Conservation (phyloP, 768 basidiomycete species). For the Naganishia antarctica region DNA sequence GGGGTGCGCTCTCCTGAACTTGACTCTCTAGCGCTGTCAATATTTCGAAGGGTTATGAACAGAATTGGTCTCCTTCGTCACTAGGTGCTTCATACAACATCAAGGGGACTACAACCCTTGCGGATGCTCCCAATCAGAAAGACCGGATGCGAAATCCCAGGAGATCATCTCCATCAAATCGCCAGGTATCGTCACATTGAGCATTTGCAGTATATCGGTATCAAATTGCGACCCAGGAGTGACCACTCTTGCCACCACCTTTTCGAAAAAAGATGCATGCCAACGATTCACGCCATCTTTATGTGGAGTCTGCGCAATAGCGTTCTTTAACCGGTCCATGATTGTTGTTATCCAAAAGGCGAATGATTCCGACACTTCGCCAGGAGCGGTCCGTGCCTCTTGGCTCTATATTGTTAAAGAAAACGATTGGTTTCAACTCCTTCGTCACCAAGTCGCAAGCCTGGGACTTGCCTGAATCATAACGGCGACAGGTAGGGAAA, state of each 20-base stretch:
- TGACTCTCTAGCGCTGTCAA: too few relatives aligned
- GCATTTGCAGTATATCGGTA: background rate
- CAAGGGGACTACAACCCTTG: background rate
- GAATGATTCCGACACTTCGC: background rate
- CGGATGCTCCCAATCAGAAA: background rate
- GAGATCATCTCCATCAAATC: conserved; percentile 20
- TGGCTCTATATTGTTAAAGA: background rate
- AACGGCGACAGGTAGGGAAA: conserved; percentile 10
- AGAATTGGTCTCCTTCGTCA: too few relatives aligned
- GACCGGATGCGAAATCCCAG: background rate
- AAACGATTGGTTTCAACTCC: background rate
- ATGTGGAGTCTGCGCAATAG: conserved; percentile 2
- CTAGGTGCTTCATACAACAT: too few relatives aligned
- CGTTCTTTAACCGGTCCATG: background rate
- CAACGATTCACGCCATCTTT: conserved; percentile 11
- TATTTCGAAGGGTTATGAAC: too few relatives aligned
- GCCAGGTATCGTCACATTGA: conserved; percentile 1
- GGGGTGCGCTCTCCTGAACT: too few relatives aligned
- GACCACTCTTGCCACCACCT: conserved; percentile 12
- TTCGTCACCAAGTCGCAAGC: too few relatives aligned
- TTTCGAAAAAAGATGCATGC: conserved; percentile 23
- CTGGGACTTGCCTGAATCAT: conserved; percentile 16
- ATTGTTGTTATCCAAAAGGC: conserved; percentile 5
- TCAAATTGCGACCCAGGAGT: background rate
- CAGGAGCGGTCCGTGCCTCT: conserved; percentile 2